A percentile compares a stretch with the other conserved stretches of the same genome.
Evolutionary conservation across 2,329 filamentous ascomycete genomes (phyloP).

Genomic region (Colletotrichum filicis): DNA sequence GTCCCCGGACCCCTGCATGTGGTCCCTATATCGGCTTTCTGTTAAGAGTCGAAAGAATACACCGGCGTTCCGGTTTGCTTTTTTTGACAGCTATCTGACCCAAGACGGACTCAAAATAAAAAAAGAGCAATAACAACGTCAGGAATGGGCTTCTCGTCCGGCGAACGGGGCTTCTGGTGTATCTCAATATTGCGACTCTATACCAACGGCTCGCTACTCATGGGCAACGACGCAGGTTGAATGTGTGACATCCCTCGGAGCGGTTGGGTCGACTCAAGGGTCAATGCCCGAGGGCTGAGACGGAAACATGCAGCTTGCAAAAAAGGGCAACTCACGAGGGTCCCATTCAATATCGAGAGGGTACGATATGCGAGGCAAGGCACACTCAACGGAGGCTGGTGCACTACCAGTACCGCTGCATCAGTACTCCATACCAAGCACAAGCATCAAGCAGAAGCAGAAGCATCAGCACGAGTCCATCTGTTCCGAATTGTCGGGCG

Average conservation of each 20-base stretch:
- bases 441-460: background rate
- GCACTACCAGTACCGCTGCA: no score
- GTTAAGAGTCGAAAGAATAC: background rate
- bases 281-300: constrained; percentile 11
- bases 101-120: background rate
- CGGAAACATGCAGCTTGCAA: constrained; percentile 19
- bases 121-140: background rate
- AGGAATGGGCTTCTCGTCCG: background rate
- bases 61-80: constrained; percentile 23
- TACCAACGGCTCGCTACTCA: constrained; percentile 3
- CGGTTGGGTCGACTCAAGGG: background rate
- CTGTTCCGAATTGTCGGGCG: constrained; percentile 30
- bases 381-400: background rate
- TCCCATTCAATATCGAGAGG: background rate
- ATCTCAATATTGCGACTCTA: constrained; percentile 13
- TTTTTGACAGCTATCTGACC: constrained; percentile 21
- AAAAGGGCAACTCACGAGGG: background rate
- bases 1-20: background rate
- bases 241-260: constrained; percentile 4
- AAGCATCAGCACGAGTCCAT: background rate
- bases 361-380: constrained; percentile 4
- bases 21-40: constrained; percentile 8
- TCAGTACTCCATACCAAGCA: background rate
- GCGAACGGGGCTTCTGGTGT: background rate
- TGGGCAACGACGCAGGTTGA: background rate